Evolutionary conservation across 2,329 filamentous ascomycete species (phyloP), one percentile per base, ranked within the genome.

Genomic region (Curvularia eragrostidis): DNA sequence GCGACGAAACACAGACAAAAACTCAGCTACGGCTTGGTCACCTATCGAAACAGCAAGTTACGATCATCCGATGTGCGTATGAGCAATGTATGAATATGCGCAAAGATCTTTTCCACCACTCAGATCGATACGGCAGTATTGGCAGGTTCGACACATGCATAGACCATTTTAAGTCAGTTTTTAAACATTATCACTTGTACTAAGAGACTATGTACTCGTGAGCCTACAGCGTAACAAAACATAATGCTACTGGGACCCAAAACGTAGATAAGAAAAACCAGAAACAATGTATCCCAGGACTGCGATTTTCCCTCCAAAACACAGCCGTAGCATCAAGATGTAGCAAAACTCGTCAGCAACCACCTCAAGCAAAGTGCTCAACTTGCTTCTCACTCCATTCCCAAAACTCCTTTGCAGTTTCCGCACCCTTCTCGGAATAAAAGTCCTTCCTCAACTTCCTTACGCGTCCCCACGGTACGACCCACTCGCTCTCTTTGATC

Each of bases 381-480:
- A 68, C 63, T 56, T 70, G 61, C 50, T 78, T 73, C 54, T 82
- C 80, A 24, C 71, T 74, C 80, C 79, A 83, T 7, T 79, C 73
- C 79, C 79, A 82, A 54, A 82, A 81, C 48, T 73, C 69, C 42
- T 70, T 60, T 2, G 74, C 77, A 38, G 75, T 69, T 0, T 75
- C 78, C 3, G 68, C 53, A 1, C 63, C 56, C 58, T 3, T 71
- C 74, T 7, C 70, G 2, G 69, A 61, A 3, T 66, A 66, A 12
- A 79, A 36, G 52, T 71, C 67, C 8, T 58, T 51, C 10, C 65
- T 54, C 18, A 70, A 28, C 19, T 30, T 2, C 8, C 46, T 32
- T 3, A 65, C 51, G 12, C 78, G 68, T 8, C 82, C 83, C 80
- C 81, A 85, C 1, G 83, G 82, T 48, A 81, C 72, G 24, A 84